Evolutionary conservation across 345 rosid species (phyloP), one percentile per base, ranked within the genome.

Genomic region (Moricandia moricandioides): DNA sequence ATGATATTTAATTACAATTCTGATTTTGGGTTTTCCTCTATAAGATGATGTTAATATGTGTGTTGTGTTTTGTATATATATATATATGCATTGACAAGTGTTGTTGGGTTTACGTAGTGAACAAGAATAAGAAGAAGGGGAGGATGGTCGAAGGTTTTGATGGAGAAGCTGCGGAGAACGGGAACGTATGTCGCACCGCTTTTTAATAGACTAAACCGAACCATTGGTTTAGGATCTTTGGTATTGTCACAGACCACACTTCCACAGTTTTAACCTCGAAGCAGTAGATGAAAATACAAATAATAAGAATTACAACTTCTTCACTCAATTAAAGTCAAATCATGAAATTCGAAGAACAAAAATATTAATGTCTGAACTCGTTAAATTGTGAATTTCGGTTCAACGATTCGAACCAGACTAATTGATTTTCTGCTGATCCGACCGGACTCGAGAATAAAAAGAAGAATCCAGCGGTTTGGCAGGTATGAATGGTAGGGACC

Each of bases 71-170:
- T 16, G 45, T 52, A 49, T 49, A 2, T 49, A 17, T 51, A 16
- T 51, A 18, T 21, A 21, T 54, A 3, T 54, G 29, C 21, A 9
- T 54, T 54, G 59, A 54, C 59, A 54, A 54, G 59, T 54, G 79
- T 68, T 52, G 57, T 61, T 62, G 65, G 47, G 65, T 62, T 69
- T 69, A 62, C 70, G 70, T 76, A 76, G 57, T 68, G 69, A 55
- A 62, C 73, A 76, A 76, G 79, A 62, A 76, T 43, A 40, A 29
- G 45, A 70, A 70, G 52, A 62, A 54, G 45, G 5, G 37, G 75
- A 62, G 27, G 54, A 35, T 45, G 4, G 73, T 73, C 57, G 6
- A 73, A 37, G 11, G 49, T 26, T 55, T 14, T 54, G 10, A 58
- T 9, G 49, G 8, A 40, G 66, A 30, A 26, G 79, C 26, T 37